Base-by-base conservation (phyloP, 805 yeast genomes). In the Sugiyamaella valdiviana region DNA sequence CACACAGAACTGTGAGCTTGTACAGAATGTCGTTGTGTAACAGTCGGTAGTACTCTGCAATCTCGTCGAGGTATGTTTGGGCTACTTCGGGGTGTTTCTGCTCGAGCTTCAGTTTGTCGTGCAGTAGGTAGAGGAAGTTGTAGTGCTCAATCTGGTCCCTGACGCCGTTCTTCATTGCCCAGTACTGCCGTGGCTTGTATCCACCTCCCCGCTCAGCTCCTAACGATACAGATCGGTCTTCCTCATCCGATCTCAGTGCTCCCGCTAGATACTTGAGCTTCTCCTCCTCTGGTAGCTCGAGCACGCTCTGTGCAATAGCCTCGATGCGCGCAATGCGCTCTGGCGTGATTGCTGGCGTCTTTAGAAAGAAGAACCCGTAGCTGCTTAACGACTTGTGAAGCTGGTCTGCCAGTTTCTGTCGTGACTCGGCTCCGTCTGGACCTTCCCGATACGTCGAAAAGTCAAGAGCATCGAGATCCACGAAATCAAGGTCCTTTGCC, bases 171-270 rank as follows among this genome's bases (percentile, higher is more conserved):
- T 70, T 66, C 62, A 73, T 70, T 2, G 67, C 62, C 79, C 79
- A 75, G 53, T 73, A 73, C 19, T 75, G 74, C 38, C 63, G 64
- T 2, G 78, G 78, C 53, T 75, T 75, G 60, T 62, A 75, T 0
- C 78, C 79, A 35, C 62, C 61, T 5, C 76, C 78, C 17, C 77
- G 60, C 51, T 74, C 75, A 6, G 74, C 75, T 0, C 79, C 78
- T 10, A 67, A 52, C 2, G 64, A 60, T 22, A 56, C 46, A 5
- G 56, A 52, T 1, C 50, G 38, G 42, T 63, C 67, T 45, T 62
- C 65, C 36, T 59, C 63, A 42, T 62, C 67, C 2, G 60, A 44
- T 38, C 57, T 65, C 59, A 54, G 59, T 19, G 65, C 72, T 22
- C 78, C 77, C 2, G 77, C 75, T 10, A 69, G 49, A 48, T 63